Conservation (phyloP, 2,329 filamentous ascomycete genomes). For the Penicillium sp. region DNA sequence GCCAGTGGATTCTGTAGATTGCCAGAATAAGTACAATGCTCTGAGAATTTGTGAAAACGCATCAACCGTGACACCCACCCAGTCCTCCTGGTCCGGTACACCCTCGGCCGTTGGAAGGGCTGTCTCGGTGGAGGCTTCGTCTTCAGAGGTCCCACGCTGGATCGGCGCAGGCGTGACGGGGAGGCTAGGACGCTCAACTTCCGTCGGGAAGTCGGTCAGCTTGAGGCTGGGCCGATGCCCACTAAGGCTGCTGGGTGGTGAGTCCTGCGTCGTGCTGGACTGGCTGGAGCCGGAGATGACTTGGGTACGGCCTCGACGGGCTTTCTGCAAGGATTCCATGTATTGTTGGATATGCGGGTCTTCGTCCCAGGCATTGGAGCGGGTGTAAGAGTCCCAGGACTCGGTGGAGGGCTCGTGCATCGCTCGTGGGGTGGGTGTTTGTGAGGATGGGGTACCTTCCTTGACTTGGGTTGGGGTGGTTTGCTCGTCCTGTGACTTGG, state of each 20-base stretch:
- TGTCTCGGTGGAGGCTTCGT: slow-evolving; percentile 11
- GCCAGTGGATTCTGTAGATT: slow-evolving; percentile 64
- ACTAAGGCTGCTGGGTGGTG: slow-evolving; percentile 7
- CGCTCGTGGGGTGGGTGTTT: slow-evolving; percentile 3
- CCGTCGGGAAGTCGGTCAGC: slow-evolving; percentile 83
- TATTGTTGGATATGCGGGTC: slow-evolving; percentile 85
- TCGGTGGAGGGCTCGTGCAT: slow-evolving; percentile 37
- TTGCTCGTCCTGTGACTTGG: slow-evolving; percentile 10
- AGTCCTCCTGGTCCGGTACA: slow-evolving; percentile 83
- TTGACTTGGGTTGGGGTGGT: not conserved
- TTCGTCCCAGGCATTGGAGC: slow-evolving; percentile 89
- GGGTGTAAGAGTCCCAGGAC: slow-evolving; percentile 71
- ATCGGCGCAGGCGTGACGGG: slow-evolving; percentile 87
- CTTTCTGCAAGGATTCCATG: slow-evolving; percentile 71
- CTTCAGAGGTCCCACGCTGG: slow-evolving; percentile 61
- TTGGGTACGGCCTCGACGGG: slow-evolving; percentile 52
- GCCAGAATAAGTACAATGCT: slow-evolving; percentile 47
- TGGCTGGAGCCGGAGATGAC: slow-evolving; percentile 29
- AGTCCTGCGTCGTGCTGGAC: slow-evolving; percentile 8
- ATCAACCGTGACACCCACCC: slow-evolving; percentile 72
- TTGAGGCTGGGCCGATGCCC: slow-evolving; percentile 57
- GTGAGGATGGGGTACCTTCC: not conserved
- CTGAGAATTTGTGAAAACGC: slow-evolving; percentile 44
- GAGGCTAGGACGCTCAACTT: slow-evolving; percentile 77
- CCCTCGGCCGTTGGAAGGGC: slow-evolving; percentile 73